A percentile compares a stretch with the other conserved stretches of the same genome.
Conservation (phyloP, 2,329 filamentous ascomycete genomes). For the Colletotrichum godetiae region DNA sequence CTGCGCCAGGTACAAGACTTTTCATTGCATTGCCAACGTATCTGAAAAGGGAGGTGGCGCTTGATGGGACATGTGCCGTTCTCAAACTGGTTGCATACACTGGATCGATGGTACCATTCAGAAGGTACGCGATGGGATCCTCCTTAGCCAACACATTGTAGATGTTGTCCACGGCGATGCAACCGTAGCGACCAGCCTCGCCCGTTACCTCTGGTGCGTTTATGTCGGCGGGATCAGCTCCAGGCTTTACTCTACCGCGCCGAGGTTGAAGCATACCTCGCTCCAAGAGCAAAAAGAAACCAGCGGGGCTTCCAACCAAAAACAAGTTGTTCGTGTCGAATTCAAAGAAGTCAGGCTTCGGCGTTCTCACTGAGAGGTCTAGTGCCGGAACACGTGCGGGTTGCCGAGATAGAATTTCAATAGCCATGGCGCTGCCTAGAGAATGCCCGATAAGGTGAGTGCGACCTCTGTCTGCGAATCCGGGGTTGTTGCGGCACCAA, state of each 20-base stretch:
- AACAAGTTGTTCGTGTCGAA: slow-evolving; percentile 94
- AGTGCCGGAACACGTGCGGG: slow-evolving; percentile 75
- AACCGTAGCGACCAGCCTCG: slow-evolving; percentile 85
- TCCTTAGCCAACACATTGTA: slow-evolving; percentile 87
- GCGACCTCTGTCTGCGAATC: slow-evolving; percentile 81
- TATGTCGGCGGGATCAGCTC: slow-evolving; percentile 72
- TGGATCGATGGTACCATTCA: slow-evolving; percentile 90
- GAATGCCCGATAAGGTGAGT: slow-evolving; percentile 96
- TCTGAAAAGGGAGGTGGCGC: slow-evolving; percentile 72
- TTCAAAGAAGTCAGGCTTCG: slow-evolving; percentile 76
- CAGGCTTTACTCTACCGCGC: slow-evolving; percentile 79
- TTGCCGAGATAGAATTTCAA: slow-evolving; percentile 91
- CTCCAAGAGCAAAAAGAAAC: slow-evolving; percentile 92
- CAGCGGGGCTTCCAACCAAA: slow-evolving; percentile 88
- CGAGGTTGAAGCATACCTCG: slow-evolving; percentile 78
- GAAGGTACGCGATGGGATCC: slow-evolving; percentile 86
- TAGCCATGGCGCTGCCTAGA: slow-evolving; percentile 91
- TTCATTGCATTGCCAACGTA: slow-evolving; percentile 73
- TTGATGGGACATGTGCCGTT: slow-evolving; percentile 81
- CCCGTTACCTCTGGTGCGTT: slow-evolving; percentile 73
- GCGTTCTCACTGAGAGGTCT: slow-evolving; percentile 52
- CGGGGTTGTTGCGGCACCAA: slow-evolving; percentile 94
- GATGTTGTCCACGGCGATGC: slow-evolving; percentile 92
- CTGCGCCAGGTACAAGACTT: slow-evolving; percentile 67
- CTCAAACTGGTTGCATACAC: slow-evolving; percentile 82